Evolutionary conservation across 2,329 filamentous ascomycete species (phyloP), one percentile per base, ranked within the genome.

Genomic region (Sphaerulina vaccinii): DNA sequence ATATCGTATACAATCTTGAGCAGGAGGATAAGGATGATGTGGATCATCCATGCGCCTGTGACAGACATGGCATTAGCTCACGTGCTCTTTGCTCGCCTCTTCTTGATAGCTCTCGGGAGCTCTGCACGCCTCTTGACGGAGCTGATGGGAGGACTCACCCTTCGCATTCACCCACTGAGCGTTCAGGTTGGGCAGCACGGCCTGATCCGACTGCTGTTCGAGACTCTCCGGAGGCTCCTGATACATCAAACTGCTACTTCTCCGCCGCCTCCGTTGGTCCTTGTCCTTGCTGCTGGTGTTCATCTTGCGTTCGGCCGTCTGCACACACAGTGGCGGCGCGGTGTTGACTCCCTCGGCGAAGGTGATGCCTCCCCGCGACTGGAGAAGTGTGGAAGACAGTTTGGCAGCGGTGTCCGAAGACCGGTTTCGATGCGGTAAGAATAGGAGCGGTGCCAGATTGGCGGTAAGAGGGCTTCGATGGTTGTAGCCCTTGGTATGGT

Each of bases 121-220:
- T 32, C 1, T 4, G 11, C 27, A 3, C 10, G 27, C 11, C 33
- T 33, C n/a, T 33, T 47, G 27, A 32, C 11, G 13, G n/a, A 32
- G 27, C 27, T 32, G 27, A 27, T 37, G 24, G 10, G 41, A 10
- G n/a, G 10, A 56, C 65, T 47, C 76, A 97, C 93, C 93, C 84
- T 99, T 99, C 67, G 91, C 89, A 73, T 97, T 97, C 62, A 96
- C 95, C 93, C 93, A 99, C 75, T 96, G 89, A 63, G 93, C 90
- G 73, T 99, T 99, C 68, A 96, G 76, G 68, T 99, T 99, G 46
- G 93, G 93, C 64, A 96, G 79, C 32, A 89, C 88, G 51, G 90
- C 88, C 79, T 97, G 93, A 73, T 99, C 93, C 69, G 88, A 96
- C 73, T 95, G 89, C 75, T 96, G 93, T 79, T 99, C 93, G 68